A percentile compares a stretch with the other conserved stretches of the same genome.
Evolutionary conservation across 1,284 basidiomycete species (phyloP).

Genomic region (Fereydounia khargensis): DNA sequence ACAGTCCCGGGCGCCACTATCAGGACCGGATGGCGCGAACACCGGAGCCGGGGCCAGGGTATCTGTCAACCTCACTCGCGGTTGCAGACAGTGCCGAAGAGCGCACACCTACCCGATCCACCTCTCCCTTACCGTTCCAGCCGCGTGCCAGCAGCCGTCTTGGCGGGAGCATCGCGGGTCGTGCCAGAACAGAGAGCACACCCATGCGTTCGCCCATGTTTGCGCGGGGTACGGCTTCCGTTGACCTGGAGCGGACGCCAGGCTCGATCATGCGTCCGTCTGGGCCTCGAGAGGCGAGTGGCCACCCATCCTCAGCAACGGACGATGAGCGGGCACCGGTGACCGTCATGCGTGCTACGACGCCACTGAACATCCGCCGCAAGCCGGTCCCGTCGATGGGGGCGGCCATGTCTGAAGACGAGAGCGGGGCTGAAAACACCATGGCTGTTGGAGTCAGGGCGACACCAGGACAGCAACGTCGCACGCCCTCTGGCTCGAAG

Average conservation of each 20-base stretch:
- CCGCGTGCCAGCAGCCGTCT: not conserved
- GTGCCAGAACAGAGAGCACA: too few species aligned
- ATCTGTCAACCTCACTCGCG: not conserved
- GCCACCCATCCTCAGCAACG: slow-evolving; percentile 26
- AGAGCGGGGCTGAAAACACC: not conserved
- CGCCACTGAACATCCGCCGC: slow-evolving; percentile 25
- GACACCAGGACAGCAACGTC: too few species aligned
- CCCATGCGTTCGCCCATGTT: too few species aligned
- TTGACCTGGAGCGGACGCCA: slow-evolving; percentile 24
- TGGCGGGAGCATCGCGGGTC: not conserved
- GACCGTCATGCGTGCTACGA: slow-evolving; percentile 6
- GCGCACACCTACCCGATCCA: not conserved
- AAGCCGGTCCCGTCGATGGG: slow-evolving; percentile 13
- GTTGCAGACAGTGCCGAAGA: slow-evolving; percentile 14
- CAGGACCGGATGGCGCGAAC: not conserved
- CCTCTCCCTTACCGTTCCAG: not conserved
- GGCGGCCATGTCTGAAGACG: slow-evolving; percentile 2
- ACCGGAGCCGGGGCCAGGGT: not conserved
- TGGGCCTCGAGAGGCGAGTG: slow-evolving; percentile 22
- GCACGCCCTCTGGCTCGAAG: too few species aligned
- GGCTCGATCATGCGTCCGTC: too few species aligned
- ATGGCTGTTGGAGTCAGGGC: too few species aligned
- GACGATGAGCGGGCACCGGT: slow-evolving; percentile 1
- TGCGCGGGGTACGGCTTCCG: too few species aligned
- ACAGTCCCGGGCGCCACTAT: not conserved